Base-by-base conservation (phyloP, 768 basidiomycete genomes). In the Clathrus columnatus region DNA sequence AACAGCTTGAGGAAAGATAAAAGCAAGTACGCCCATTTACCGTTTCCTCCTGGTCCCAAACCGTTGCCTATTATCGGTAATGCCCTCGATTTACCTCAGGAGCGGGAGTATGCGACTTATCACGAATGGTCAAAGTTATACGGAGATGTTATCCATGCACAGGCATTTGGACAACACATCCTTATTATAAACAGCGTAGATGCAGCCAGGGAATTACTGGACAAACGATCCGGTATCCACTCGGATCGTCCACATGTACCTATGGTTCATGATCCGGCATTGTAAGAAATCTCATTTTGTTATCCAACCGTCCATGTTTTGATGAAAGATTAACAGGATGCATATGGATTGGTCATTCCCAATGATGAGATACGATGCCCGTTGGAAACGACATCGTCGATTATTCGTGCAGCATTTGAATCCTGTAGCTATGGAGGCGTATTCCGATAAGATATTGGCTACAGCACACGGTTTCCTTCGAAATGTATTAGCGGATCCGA, bases 31-130 rank as follows among this genome's bases (percentile, higher is more conserved):
- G 36, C 36, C 4, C 10, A 36, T 36, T 36, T 36, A 36, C 48
- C 49, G 20, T 61, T 29, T 11, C 74, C 74, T 17, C 75, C 74
- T 48, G 75, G 75, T 26, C 73, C 73, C 1, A 61, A 54, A 30
- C 61, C 67, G 4, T 55, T 70, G 29, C 73, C 73, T 0, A 51
- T 75, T 42, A 54, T 76, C 16, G 75, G 75, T 4, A 73, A 73
- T 56, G 26, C 72, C 27, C 21, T 67, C 7, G 64, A 71, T 29
- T 59, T 72, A 41, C 67, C 69, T n/a, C 50, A 58, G 3, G 54
- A 59, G 23, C 58, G 65, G 28, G 69, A 68, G 23, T 74, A 73
- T 72, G 58, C 65, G 54, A 63, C 63, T 5, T 76, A 73, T 53
- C 60, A 70, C 10, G 61, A 68, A 36, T 76, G 75, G 75, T 63